Conservation (phyloP, 441 rosid species). For the Brassica hybrid region DNA sequence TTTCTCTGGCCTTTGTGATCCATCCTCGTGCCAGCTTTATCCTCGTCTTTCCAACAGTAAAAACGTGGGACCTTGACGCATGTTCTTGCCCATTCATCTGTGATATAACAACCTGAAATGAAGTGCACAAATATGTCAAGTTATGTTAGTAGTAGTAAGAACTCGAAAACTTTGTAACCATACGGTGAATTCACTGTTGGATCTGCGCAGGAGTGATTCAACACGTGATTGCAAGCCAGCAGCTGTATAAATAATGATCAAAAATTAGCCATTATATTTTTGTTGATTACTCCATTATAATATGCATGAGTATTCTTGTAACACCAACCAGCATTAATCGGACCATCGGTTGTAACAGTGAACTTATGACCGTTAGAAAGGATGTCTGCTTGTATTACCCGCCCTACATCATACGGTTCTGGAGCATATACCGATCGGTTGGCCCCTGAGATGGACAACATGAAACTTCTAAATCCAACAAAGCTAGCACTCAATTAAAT, state of each 20-base stretch:
- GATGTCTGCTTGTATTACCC: slow-evolving; percentile 67
- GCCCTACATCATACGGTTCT: slow-evolving; percentile 84
- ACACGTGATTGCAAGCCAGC: slow-evolving; percentile 70
- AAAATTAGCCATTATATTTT: slow-evolving; percentile 29
- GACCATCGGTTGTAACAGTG: slow-evolving; percentile 55
- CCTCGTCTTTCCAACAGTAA: slow-evolving; percentile 84
- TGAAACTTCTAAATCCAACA: background rate
- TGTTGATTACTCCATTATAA: background rate
- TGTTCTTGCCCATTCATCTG: slow-evolving; percentile 86
- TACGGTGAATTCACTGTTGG: slow-evolving; percentile 82
- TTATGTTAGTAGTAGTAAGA: background rate
- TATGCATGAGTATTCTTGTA: slow-evolving; percentile 2
- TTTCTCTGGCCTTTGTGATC: slow-evolving; percentile 92
- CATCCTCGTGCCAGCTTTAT: slow-evolving; percentile 91
- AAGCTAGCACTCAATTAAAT: background rate
- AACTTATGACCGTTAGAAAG: slow-evolving; percentile 59
- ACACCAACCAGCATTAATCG: slow-evolving; percentile 66
- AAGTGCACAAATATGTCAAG: background rate
- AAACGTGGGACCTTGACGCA: slow-evolving; percentile 63
- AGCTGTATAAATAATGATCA: slow-evolving; percentile 51
- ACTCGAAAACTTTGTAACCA: slow-evolving; percentile 28
- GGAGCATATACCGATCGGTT: slow-evolving; percentile 68
- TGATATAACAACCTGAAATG: slow-evolving; percentile 71
- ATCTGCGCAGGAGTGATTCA: slow-evolving; percentile 75
- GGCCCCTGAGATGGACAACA: slow-evolving; percentile 60